Evolutionary conservation across 495 filamentous ascomycete genomes (phyloP).

Genomic region (Letharia columbiana): DNA sequence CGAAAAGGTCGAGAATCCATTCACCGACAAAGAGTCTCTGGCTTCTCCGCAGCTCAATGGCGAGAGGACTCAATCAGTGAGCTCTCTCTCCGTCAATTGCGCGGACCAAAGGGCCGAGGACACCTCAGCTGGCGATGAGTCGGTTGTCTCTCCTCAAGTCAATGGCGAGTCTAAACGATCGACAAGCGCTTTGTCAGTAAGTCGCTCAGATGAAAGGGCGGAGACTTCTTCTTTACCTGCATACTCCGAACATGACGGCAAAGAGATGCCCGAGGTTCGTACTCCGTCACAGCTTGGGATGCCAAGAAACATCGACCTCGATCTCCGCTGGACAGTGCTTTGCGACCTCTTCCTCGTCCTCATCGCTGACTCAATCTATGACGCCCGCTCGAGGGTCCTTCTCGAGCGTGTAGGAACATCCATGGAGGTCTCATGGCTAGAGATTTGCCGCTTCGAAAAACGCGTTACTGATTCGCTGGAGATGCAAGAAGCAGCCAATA

Average conservation of each 20-base stretch:
- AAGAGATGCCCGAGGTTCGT: slow-evolving; percentile 64
- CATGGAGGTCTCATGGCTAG: slow-evolving; percentile 78
- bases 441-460: slow-evolving; percentile 95
- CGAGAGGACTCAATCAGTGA: slow-evolving; percentile 25
- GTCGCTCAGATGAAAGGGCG: slow-evolving; percentile 29
- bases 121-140: slow-evolving; percentile 19
- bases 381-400: slow-evolving; percentile 76
- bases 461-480: slow-evolving; percentile 93
- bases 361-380: slow-evolving; percentile 90
- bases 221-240: slow-evolving; percentile 53
- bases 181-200: slow-evolving; percentile 25
- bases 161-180: slow-evolving; percentile 27
- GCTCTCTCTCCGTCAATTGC: neutral
- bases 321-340: slow-evolving; percentile 93
- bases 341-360: slow-evolving; percentile 94
- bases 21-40: slow-evolving; percentile 22
- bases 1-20: slow-evolving; percentile 37
- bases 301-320: slow-evolving; percentile 82
- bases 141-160: slow-evolving; percentile 27
- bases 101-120: slow-evolving; percentile 38
- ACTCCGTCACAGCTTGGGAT: slow-evolving; percentile 73
- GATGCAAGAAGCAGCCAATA: slow-evolving; percentile 87
- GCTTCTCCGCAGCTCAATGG: slow-evolving; percentile 30
- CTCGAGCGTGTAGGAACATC: slow-evolving; percentile 74
- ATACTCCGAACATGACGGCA: slow-evolving; percentile 60